A percentile compares a stretch with the other conserved stretches of the same genome.
Conservation (phyloP, 2,329 filamentous ascomycete genomes). For the Elsinoe ampelina region DNA sequence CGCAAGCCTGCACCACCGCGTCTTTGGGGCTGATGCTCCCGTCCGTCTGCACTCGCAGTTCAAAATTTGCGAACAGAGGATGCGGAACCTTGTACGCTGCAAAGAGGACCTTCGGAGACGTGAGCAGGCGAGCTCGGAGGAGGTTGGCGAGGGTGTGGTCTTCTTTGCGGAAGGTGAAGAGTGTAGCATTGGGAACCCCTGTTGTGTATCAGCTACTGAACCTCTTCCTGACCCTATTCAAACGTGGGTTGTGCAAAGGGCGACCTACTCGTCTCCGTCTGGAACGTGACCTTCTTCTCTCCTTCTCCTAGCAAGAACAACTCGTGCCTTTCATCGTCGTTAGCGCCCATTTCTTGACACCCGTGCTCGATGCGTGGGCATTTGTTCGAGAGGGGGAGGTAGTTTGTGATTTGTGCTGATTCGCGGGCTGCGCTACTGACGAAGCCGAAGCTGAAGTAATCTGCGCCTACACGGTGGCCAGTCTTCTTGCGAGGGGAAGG, state of each 20-base stretch:
- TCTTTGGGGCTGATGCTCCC: slow-evolving; percentile 82
- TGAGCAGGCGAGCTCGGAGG: slow-evolving; percentile 73
- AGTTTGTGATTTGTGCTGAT: not conserved
- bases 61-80: slow-evolving; percentile 42
- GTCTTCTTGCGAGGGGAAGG: slow-evolving; percentile 14
- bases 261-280: slow-evolving; percentile 73
- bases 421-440: not conserved
- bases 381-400: not conserved
- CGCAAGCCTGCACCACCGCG: slow-evolving; percentile 70
- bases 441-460: not conserved
- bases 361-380: slow-evolving; percentile 13
- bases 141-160: slow-evolving; percentile 94
- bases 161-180: slow-evolving; percentile 94
- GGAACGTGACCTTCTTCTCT: slow-evolving; percentile 88
- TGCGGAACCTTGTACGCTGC: slow-evolving; percentile 71
- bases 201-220: not conserved
- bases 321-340: slow-evolving; percentile 61
- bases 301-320: slow-evolving; percentile 78
- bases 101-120: slow-evolving; percentile 76
- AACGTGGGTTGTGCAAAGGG: not conserved
- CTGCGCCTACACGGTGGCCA: not conserved
- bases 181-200: slow-evolving; percentile 90
- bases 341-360: slow-evolving; percentile 18
- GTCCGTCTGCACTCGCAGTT: slow-evolving; percentile 84
- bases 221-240: no score